These are phyloP conservation scores for Penicillium verhagenii DNA, from an alignment of 495 filamentous ascomycete species.

Conservation along the genomic window DNA sequence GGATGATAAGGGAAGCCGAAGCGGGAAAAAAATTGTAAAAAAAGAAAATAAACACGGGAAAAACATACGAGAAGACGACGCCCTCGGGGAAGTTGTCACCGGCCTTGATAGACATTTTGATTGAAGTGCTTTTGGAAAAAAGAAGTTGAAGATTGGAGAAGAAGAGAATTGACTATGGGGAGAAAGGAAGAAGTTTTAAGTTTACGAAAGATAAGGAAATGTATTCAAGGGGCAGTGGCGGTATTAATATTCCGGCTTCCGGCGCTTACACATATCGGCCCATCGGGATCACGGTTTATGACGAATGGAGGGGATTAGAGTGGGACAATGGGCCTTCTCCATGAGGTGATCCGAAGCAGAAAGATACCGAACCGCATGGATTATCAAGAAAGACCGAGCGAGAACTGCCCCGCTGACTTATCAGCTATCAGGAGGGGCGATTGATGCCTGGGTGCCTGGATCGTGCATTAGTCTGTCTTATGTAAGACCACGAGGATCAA, in stretches of 20 bases:
- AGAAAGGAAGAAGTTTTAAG: conserved; percentile 8
- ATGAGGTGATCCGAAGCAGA: conserved; percentile 44
- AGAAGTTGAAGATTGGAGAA: background rate
- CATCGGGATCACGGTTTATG: conserved; percentile 26
- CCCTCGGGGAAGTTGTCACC: conserved; percentile 81
- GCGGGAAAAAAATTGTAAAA: background rate
- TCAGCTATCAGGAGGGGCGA: conserved; percentile 7
- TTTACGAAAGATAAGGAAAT: conserved; percentile 8
- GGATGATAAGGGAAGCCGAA: background rate
- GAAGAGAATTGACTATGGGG: conserved; percentile 12
- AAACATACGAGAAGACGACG: conserved; percentile 69
- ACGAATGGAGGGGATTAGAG: conserved; percentile 12
- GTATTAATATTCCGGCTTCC: conserved; percentile 20
- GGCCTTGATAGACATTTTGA: conserved; percentile 68
- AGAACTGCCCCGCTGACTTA: conserved; percentile 22
- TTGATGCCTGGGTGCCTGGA: conserved; percentile 7
- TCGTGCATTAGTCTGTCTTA: background rate
- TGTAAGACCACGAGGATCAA: background rate
- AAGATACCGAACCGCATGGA: conserved; percentile 47
- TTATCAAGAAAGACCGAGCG: conserved; percentile 43
- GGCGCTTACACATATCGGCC: conserved; percentile 33
- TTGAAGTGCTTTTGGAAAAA: conserved; percentile 6
- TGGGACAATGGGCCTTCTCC: conserved; percentile 13
- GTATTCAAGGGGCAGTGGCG: conserved; percentile 8
- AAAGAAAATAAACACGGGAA: conserved; percentile 9